Percentiles rank a stretch among this genome's conserved stretches.
phyloP scores from a whole-genome alignment of 345 rosid species.

The Stellera chamaejasme region DNA sequence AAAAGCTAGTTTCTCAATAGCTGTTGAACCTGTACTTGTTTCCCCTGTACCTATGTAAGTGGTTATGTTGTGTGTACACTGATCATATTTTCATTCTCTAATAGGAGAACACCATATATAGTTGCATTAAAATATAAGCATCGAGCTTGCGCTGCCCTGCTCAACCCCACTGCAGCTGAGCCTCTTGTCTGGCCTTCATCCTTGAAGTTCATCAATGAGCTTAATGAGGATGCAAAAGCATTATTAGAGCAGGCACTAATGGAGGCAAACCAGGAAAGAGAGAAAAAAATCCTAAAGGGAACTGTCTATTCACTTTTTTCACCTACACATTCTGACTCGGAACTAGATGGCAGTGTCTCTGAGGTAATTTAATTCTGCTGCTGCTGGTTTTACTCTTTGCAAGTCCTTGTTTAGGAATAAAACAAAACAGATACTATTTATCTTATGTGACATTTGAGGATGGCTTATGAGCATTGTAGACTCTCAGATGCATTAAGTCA shows the following conservation, averaged over 20 bases:
- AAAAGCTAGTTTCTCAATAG: too few species aligned
- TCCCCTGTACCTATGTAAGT: too few species aligned
- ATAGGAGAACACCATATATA: slow-evolving; percentile 78
- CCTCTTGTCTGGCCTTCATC: slow-evolving; percentile 99
- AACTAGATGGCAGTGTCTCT: slow-evolving; percentile 62
- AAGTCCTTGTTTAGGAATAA: neutral
- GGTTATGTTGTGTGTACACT: too few species aligned
- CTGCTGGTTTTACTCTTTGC: neutral
- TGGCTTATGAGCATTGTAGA: too few species aligned
- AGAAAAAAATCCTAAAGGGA: slow-evolving; percentile 74
- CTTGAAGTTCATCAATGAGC: slow-evolving; percentile 89
- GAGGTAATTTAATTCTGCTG: slow-evolving; percentile 43
- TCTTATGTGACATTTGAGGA: too few species aligned
- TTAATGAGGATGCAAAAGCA: slow-evolving; percentile 72
- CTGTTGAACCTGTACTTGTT: too few species aligned
- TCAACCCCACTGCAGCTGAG: slow-evolving; percentile 90
- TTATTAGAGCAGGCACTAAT: slow-evolving; percentile 75
- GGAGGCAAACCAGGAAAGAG: slow-evolving; percentile 85
- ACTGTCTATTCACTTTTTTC: slow-evolving; percentile 48
- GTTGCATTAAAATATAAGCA: slow-evolving; percentile 81
- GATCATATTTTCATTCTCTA: slow-evolving; percentile 4
- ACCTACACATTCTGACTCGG: slow-evolving; percentile 55
- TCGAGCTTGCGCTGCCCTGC: slow-evolving; percentile 73
- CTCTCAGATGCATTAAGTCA: too few species aligned
- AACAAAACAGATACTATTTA: too few species aligned